Evolutionary conservation across 2,329 filamentous ascomycete genomes (phyloP).

Genomic region (Bertia moriformis): DNA sequence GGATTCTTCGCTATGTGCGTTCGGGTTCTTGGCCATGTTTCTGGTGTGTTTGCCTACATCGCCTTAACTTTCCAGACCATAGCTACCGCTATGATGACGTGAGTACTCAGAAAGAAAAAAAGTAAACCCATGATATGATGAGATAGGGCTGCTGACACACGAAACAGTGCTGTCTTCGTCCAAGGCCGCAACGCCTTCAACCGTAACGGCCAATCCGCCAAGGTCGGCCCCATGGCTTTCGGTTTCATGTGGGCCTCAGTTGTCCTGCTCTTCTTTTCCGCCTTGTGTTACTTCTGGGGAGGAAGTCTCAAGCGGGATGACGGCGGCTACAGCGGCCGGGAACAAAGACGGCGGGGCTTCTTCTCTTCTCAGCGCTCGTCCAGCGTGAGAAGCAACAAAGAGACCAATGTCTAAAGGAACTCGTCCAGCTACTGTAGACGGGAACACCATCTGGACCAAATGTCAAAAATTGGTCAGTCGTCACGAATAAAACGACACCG

Average conservation of each 20-base stretch:
- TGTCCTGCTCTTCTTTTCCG: constrained; percentile 36
- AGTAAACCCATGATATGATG: not conserved
- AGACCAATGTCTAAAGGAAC: not conserved
- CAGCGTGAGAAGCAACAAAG: not conserved
- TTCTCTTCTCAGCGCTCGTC: constrained; percentile 7
- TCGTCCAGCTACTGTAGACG: not conserved
- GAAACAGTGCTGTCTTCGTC: constrained; percentile 38
- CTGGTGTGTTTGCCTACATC: constrained; percentile 32
- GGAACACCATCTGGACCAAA: too few species aligned
- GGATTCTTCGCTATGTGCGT: not conserved
- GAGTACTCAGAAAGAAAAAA: constrained; percentile 16
- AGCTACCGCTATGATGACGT: constrained; percentile 46
- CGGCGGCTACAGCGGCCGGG: constrained; percentile 17
- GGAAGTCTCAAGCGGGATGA: constrained; percentile 15
- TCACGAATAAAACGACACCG: too few species aligned
- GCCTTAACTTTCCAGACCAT: constrained; percentile 44
- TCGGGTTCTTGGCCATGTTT: constrained; percentile 23
- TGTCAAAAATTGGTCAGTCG: not conserved
- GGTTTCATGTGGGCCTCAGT: constrained; percentile 47
- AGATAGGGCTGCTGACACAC: constrained; percentile 2
- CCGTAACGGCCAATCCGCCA: constrained; percentile 26
- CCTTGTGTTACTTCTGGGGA: constrained; percentile 38
- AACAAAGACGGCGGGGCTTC: constrained; percentile 19
- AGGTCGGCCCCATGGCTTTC: constrained; percentile 40
- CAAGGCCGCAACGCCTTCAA: constrained; percentile 40